Base-by-base conservation (phyloP, 192 early-diverging fungal species). In the Chytriomyces sp. region DNA sequence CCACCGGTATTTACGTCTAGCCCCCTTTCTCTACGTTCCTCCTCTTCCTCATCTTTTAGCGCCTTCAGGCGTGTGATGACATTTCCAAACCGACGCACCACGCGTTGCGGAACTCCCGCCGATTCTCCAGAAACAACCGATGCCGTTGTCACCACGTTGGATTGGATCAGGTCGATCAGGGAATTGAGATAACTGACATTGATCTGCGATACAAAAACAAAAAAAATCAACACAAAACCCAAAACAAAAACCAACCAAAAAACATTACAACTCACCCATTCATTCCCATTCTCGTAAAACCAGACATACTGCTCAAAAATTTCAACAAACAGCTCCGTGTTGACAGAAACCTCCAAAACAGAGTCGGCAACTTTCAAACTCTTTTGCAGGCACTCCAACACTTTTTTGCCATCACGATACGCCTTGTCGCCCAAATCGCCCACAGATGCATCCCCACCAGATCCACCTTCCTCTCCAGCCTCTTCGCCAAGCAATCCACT, bases 251-350 rank as follows among this genome's bases (percentile, higher is more conserved):
- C 26, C 43, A 8, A 47, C 6, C 43, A 6, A 10, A 0, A 44
- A 18, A 5, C 48, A n/a, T 63, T 18, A 18, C 6, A 45, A 83
- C 89, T 85, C 87, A 95, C 94, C 67, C 89, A 87, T 73, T 96
- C 92, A 76, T 96, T 97, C 66, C 92, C 85, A 76, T 90, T 91
- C 88, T 97, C 95, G 86, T 94, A 99, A 81, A 93, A 97, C 84
- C 96, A 97, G 61, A 98, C 86, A 72, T 94, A 97, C 82, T 93
- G 86, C 82, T 98, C 97, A 68, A 99, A 82, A 67, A 98, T 93
- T 80, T 98, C 96, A n/a, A 99, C 94, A 89, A 99, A 96, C 45
- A 98, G 83, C 78, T 94, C 93, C 20, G 96, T 93, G 45, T 94
- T 96, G 18, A 96, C 91, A 47, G 89, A 89, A 44, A 91, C 87